Base-by-base conservation (phyloP, 2,329 filamentous ascomycete genomes). In the Colletotrichum orbiculare region DNA sequence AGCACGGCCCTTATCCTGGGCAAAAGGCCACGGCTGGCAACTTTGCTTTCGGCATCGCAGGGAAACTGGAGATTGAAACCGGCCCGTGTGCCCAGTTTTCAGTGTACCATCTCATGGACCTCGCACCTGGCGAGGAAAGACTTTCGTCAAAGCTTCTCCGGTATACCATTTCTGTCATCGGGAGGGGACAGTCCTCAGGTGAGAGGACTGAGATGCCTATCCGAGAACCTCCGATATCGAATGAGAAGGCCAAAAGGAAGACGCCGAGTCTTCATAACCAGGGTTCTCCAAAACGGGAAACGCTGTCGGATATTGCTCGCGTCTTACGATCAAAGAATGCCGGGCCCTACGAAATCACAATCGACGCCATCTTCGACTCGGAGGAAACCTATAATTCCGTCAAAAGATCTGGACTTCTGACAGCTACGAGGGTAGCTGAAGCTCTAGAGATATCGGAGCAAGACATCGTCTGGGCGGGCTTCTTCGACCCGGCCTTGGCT, bases 11-110 rank as follows among this genome's bases (percentile, higher is more conserved):
- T 0, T 87, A 87, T 58, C 73, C 76, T 0, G 78, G 79, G 0
- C 84, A 87, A 69, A 80, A 82, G n/a, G 84, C 83, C 0, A 87
- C 83, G 0, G 76, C 79, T 0, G 85, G 85, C 0, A 86, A 86
- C 63, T 80, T 87, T 47, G 82, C 79, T 0, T 57, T 56, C 5
- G 59, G 59, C 1, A 78, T 78, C 39, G 78, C 77, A 1, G 77
- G 73, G 0, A 53, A 69, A 12, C 15, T 60, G 11, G 49, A 59
- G 34, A 59, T 59, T 9, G 54, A 59, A 34, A 53, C 49, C 5
- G 60, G 83, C 0, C 75, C 77, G 2, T 81, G 75, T 63, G 74
- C 78, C 8, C 73, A 81, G 50, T 85, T 84, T 67, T 80, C 73
- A 8, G 68, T 85, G 2, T 85, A 85, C 54, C 83, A 85, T 68